These are phyloP conservation scores for Albifimbria verrucaria DNA, from an alignment of 2,329 filamentous ascomycete genomes.

Conservation along the genomic window DNA sequence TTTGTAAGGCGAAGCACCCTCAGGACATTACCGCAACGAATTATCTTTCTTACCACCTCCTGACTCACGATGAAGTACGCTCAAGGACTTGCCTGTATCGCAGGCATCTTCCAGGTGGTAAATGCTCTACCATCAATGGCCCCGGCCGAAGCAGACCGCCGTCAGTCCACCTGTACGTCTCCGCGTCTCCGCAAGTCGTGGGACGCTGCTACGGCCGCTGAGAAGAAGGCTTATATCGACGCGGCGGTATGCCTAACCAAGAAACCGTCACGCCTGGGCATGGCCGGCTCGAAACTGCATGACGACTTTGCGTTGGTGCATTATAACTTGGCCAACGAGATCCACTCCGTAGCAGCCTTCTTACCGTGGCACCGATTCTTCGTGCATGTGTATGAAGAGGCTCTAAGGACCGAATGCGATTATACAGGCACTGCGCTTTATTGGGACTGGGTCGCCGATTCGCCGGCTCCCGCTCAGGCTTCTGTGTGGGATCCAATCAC, in stretches of 20 bases:
- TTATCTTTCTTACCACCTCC: no score
- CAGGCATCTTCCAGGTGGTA: not conserved
- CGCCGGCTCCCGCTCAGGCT: not conserved
- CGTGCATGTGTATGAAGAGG: not conserved
- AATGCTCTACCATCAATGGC: not conserved
- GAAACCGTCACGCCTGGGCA: not conserved
- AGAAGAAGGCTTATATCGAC: not conserved
- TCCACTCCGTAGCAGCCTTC: slow-evolving; percentile 1
- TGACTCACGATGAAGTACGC: not conserved
- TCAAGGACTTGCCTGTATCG: not conserved
- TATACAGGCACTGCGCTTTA: not conserved
- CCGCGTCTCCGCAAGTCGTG: not conserved
- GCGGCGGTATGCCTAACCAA: slow-evolving; percentile 1
- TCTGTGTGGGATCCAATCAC: not conserved
- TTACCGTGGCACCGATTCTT: not conserved
- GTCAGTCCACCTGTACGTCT: not conserved
- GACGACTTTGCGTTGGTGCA: slow-evolving; percentile 1
- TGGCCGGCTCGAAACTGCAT: not conserved
- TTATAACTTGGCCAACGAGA: not conserved
- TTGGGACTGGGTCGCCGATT: not conserved
- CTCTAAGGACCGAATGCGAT: not conserved
- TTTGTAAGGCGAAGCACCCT: no score
- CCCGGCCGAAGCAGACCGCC: not conserved
- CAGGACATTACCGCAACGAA: no score
- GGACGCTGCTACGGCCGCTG: not conserved